Percentiles rank a stretch among this genome's conserved stretches.
phyloP scores from a whole-genome alignment of 441 rosid species.

The Melastoma candidum region DNA sequence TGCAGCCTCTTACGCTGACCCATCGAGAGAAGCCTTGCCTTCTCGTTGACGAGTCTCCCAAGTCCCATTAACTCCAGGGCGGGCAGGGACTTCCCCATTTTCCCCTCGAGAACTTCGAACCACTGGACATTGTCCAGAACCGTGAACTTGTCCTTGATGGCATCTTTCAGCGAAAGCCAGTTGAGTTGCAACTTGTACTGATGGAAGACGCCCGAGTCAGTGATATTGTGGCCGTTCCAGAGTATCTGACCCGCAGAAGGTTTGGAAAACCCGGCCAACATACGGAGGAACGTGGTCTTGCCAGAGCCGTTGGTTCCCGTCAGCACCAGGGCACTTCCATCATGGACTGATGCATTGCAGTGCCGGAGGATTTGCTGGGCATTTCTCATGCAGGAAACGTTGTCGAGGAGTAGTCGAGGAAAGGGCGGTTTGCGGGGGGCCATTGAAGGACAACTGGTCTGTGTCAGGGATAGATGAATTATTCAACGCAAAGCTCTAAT shows the following conservation, averaged over 20 bases:
- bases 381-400: constrained; percentile 90
- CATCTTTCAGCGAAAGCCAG: constrained; percentile 84
- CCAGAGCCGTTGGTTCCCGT: constrained; percentile 70
- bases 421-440: constrained; percentile 45
- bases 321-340: constrained; percentile 73
- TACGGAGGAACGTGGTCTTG: constrained; percentile 67
- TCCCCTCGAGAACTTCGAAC: constrained; percentile 69
- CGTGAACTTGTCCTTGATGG: constrained; percentile 53
- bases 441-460: constrained; percentile 20
- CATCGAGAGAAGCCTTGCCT: constrained; percentile 77
- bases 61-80: constrained; percentile 82
- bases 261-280: constrained; percentile 73
- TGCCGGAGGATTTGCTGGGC: constrained; percentile 67
- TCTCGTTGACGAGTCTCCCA: constrained; percentile 63
- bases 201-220: constrained; percentile 66
- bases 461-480: no score
- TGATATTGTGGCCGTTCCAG: constrained; percentile 83
- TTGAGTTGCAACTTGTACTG: constrained; percentile 89
- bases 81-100: constrained; percentile 57
- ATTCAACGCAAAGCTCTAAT: no score
- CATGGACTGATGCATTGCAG: constrained; percentile 60
- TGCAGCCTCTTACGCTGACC: constrained; percentile 84
- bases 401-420: constrained; percentile 63
- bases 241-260: constrained; percentile 86
- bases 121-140: constrained; percentile 67